A percentile compares a stretch with the other conserved stretches of the same genome.
Evolutionary conservation across 73 alveolate genomes (phyloP).

Genomic region (Tetrahymena borealis): DNA sequence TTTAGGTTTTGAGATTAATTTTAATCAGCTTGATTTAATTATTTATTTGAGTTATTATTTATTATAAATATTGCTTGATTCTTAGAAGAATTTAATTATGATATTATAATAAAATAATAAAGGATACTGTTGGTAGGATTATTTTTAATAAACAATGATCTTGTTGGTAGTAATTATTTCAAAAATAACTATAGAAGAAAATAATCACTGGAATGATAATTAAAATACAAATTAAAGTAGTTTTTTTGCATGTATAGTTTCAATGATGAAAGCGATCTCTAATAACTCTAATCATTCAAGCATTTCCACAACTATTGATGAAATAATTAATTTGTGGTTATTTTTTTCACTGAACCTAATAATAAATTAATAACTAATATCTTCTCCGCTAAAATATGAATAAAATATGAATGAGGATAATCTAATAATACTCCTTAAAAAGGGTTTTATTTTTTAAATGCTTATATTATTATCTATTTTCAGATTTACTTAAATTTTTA

Average conservation of each 20-base stretch:
- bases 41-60: not conserved
- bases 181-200: too few species aligned
- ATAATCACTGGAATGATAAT: not conserved
- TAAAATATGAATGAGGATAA: too few species aligned
- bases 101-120: too few species aligned
- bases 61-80: not conserved
- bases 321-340: not conserved
- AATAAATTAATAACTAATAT: too few species aligned
- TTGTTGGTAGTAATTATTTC: not conserved
- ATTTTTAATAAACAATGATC: not conserved
- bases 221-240: not conserved
- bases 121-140: not conserved
- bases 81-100: too few species aligned
- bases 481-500: too few species aligned
- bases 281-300: not conserved
- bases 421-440: too few species aligned
- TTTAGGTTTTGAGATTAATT: constrained; percentile 16
- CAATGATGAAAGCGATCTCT: not conserved
- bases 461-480: too few species aligned
- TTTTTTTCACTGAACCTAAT: not conserved
- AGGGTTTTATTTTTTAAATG: too few species aligned
- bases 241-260: not conserved
- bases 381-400: too few species aligned
- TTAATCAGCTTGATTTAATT: not conserved
- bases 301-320: not conserved